phyloP scores from a whole-genome alignment of 345 rosid species.

The Citropsis articulata region DNA sequence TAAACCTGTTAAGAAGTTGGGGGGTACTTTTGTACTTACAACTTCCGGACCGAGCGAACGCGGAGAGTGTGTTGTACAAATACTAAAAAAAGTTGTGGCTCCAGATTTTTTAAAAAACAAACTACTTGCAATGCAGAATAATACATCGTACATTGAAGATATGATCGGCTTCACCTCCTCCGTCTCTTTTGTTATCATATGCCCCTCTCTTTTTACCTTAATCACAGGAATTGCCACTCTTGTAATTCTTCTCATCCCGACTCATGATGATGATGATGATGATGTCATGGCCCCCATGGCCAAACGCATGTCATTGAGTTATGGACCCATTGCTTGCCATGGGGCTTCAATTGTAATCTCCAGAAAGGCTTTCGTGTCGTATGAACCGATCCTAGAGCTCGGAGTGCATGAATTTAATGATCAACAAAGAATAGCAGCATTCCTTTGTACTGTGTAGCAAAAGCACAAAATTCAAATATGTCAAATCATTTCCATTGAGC shows the following conservation, averaged over 20 bases:
- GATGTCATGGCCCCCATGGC: neutral
- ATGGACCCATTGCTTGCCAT: neutral
- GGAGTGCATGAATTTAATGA: neutral
- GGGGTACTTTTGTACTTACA: neutral
- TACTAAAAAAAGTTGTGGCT: neutral
- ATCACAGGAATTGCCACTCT: constrained; percentile 9
- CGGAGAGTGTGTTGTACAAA: neutral
- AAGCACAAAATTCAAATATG: neutral
- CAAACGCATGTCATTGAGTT: neutral
- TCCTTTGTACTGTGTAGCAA: no score
- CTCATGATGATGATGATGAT: neutral
- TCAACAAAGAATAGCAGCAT: neutral
- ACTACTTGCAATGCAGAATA: constrained; percentile 21
- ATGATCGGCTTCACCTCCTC: constrained; percentile 15
- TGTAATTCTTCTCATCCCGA: neutral
- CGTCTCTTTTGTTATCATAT: neutral
- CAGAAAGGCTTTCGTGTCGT: no score
- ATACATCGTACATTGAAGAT: constrained; percentile 44
- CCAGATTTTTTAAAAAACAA: neutral
- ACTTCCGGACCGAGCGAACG: neutral
- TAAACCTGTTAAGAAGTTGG: neutral
- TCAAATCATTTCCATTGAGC: neutral
- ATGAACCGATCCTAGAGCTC: neutral
- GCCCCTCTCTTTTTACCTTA: neutral
- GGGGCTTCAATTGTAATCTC: neutral